These are phyloP conservation scores for Pythium diclinum DNA, from an alignment of 352 stramenopile species.

Conservation along the genomic window DNA sequence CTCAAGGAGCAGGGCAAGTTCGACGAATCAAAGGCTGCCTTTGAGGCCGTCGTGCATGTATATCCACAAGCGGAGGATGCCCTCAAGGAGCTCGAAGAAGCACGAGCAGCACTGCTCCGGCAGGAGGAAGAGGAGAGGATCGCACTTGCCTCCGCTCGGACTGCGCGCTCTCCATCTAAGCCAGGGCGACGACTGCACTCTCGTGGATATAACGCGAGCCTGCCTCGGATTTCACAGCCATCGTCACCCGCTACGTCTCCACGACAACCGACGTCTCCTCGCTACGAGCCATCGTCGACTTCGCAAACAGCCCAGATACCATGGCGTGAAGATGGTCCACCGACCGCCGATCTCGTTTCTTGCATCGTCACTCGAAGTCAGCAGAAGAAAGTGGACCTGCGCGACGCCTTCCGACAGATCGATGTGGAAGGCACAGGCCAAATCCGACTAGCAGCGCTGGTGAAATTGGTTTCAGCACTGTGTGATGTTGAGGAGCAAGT, in stretches of 20 bases:
- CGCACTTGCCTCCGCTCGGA: slow-evolving; percentile 29
- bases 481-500: slow-evolving; percentile 12
- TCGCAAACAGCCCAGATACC: neutral
- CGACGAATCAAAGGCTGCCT: slow-evolving; percentile 37
- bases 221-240: slow-evolving; percentile 10
- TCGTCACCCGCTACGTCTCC: neutral
- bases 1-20: slow-evolving; percentile 37
- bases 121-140: slow-evolving; percentile 28
- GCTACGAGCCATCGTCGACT: neutral
- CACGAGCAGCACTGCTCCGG: slow-evolving; percentile 17
- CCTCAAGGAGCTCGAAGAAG: slow-evolving; percentile 35
- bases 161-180: slow-evolving; percentile 19
- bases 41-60: slow-evolving; percentile 38
- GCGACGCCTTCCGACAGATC: slow-evolving; percentile 11
- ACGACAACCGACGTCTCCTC: neutral
- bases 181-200: slow-evolving; percentile 16
- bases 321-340: neutral
- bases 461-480: slow-evolving; percentile 11
- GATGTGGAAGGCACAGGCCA: slow-evolving; percentile 9
- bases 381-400: slow-evolving; percentile 20
- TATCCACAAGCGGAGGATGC: slow-evolving; percentile 57
- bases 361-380: slow-evolving; percentile 9
- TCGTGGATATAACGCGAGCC: neutral
- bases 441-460: slow-evolving; percentile 11
- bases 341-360: slow-evolving; percentile 2